phyloP scores from a whole-genome alignment of 768 basidiomycete species.

The Multifurca ochricompacta region DNA sequence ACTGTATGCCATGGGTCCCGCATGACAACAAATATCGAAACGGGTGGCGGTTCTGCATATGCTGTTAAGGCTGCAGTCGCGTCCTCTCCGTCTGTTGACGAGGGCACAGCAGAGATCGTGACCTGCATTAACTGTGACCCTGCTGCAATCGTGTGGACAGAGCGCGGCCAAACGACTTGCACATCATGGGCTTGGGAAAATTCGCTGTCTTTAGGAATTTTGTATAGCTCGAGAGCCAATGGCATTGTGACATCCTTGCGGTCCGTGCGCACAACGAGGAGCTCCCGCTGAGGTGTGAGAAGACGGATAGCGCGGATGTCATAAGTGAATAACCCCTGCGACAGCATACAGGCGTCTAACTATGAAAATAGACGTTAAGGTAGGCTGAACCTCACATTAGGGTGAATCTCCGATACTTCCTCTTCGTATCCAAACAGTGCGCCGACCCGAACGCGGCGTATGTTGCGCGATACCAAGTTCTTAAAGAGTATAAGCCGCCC shows the following conservation, averaged over 20 bases:
- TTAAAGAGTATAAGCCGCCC: constrained; percentile 11
- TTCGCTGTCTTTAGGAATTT: constrained; percentile 9
- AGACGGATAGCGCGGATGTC: constrained; percentile 20
- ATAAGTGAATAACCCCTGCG: constrained; percentile 15
- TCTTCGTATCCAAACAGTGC: constrained; percentile 16
- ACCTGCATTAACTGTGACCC: not conserved
- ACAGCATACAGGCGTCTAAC: constrained; percentile 9
- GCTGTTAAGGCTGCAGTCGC: constrained; percentile 8
- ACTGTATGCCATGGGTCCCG: constrained; percentile 15
- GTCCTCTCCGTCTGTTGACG: constrained; percentile 10
- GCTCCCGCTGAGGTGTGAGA: constrained; percentile 14
- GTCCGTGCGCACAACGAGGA: constrained; percentile 18
- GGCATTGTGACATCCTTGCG: constrained; percentile 5
- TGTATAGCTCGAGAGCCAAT: constrained; percentile 15
- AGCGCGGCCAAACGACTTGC: constrained; percentile 8
- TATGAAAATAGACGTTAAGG: not conserved
- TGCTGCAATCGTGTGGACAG: constrained; percentile 14
- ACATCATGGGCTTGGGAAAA: not conserved
- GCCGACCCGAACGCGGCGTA: constrained; percentile 10
- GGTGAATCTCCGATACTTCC: constrained; percentile 10
- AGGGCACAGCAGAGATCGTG: constrained; percentile 12
- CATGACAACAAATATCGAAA: constrained; percentile 17
- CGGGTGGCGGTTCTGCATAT: constrained; percentile 13
- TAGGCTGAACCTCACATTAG: constrained; percentile 11
- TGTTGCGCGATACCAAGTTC: constrained; percentile 9